phyloP scores from a whole-genome alignment of 2,329 filamentous ascomycete species.

The Microsporum ferrugineum region DNA sequence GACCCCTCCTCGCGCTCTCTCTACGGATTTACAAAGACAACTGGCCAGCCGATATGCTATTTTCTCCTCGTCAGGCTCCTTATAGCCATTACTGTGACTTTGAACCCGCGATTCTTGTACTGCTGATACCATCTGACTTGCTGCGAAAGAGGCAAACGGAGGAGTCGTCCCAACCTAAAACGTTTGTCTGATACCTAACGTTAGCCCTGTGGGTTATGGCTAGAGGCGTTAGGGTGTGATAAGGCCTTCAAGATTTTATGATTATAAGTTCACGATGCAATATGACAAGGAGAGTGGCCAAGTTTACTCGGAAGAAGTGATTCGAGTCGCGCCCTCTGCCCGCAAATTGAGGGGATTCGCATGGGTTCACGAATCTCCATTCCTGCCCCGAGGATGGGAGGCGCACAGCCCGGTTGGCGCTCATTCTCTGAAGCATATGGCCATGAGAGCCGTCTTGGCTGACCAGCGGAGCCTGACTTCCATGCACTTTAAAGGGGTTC shows the following conservation, averaged over 20 bases:
- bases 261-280: slow-evolving; percentile 8
- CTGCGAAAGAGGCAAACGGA: neutral
- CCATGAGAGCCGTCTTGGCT: slow-evolving; percentile 23
- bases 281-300: slow-evolving; percentile 15
- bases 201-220: neutral
- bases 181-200: neutral
- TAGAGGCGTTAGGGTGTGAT: neutral
- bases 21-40: neutral
- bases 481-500: slow-evolving; percentile 27
- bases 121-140: neutral
- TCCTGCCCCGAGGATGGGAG: slow-evolving; percentile 22
- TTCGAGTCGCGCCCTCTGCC: slow-evolving; percentile 4
- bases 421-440: slow-evolving; percentile 26
- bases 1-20: neutral
- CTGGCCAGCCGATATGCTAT: neutral
- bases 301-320: slow-evolving; percentile 12
- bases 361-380: slow-evolving; percentile 32
- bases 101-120: neutral
- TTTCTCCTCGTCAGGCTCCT: neutral
- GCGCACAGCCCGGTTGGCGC: slow-evolving; percentile 19
- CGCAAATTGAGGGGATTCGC: slow-evolving; percentile 18
- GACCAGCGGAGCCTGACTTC: slow-evolving; percentile 29
- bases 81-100: neutral
- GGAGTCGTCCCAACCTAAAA: neutral
- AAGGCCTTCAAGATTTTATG: neutral